Evolutionary conservation across 306 rosid genomes (phyloP).

Genomic region (Rosa chinensis): DNA sequence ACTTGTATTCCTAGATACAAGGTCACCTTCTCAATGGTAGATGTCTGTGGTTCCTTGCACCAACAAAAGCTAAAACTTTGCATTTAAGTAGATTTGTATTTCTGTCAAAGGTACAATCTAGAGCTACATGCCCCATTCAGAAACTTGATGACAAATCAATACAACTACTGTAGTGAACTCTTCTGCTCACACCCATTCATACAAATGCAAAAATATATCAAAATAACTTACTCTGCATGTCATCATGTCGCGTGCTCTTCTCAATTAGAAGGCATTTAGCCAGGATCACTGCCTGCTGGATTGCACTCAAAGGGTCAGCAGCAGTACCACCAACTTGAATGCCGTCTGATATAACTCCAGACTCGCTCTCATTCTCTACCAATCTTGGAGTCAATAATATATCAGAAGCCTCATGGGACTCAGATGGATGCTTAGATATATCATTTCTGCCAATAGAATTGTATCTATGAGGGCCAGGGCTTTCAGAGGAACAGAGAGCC

Average conservation of each 20-base stretch:
- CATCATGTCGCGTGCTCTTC: constrained; percentile 88
- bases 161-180: neutral
- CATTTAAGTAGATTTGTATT: neutral
- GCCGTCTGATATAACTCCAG: constrained; percentile 43
- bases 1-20: neutral
- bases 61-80: neutral
- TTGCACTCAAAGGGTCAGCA: constrained; percentile 49
- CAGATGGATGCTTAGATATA: constrained; percentile 25
- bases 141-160: neutral
- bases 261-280: constrained; percentile 85
- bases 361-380: constrained; percentile 38
- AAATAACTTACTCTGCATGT: constrained; percentile 76
- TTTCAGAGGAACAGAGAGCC: constrained; percentile 27
- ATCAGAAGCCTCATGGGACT: constrained; percentile 55
- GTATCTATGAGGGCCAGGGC: constrained; percentile 31
- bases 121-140: neutral
- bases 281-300: constrained; percentile 77
- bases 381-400: constrained; percentile 67
- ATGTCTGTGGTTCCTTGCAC: neutral
- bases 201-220: neutral
- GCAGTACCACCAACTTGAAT: constrained; percentile 43
- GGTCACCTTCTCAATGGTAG: neutral
- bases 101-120: neutral
- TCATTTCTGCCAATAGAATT: constrained; percentile 40
- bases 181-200: neutral